These are phyloP conservation scores for Alternaria novae-zelandiae DNA, from an alignment of 2,329 filamentous ascomycete species.

Conservation along the genomic window DNA sequence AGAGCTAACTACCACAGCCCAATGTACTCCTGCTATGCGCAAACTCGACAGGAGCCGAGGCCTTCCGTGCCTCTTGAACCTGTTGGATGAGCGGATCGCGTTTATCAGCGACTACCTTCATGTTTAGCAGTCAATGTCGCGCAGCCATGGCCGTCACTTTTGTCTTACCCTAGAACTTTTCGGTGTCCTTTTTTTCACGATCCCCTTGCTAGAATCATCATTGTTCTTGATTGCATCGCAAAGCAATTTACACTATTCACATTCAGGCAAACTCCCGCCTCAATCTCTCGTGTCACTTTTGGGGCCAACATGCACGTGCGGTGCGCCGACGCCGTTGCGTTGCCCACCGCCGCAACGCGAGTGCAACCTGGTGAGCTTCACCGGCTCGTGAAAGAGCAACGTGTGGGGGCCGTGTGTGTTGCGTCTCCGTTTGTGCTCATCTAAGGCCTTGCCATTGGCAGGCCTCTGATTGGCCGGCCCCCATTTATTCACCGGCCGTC, in stretches of 20 bases:
- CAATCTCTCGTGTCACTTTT: neutral
- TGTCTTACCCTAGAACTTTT: neutral
- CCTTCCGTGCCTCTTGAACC: slow-evolving; percentile 32
- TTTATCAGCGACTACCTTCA: neutral
- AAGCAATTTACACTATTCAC: neutral
- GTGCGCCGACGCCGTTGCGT: neutral
- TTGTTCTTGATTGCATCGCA: neutral
- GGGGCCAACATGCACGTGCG: neutral
- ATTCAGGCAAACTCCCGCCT: neutral
- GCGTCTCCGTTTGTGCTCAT: neutral
- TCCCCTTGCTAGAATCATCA: neutral
- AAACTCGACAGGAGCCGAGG: slow-evolving; percentile 23
- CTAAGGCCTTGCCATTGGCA: neutral
- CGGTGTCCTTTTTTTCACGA: neutral
- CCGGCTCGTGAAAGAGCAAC: neutral
- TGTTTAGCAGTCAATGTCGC: neutral
- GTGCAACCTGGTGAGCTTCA: neutral
- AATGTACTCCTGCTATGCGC: slow-evolving; percentile 41
- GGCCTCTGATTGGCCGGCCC: neutral
- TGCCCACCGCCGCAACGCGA: neutral
- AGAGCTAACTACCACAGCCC: slow-evolving; percentile 23
- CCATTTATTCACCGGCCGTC: neutral
- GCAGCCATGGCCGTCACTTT: neutral
- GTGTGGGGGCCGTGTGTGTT: neutral
- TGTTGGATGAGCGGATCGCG: slow-evolving; percentile 3